Evolutionary conservation across 176 grass and related monocot genomes (phyloP).

Genomic region (Rhynchospora breviuscula): DNA sequence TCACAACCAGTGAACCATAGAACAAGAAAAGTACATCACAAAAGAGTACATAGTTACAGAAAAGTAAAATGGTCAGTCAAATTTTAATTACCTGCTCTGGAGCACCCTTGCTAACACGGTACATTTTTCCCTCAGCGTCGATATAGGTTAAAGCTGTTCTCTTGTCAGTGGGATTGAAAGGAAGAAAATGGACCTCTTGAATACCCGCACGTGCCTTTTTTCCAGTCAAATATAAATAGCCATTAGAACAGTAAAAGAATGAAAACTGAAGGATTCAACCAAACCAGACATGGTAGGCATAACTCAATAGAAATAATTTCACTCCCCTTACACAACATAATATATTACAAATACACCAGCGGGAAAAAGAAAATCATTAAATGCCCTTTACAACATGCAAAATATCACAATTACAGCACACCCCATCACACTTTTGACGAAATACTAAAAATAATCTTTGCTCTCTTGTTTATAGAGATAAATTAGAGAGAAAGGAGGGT

Average conservation of each 20-base stretch:
- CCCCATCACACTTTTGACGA: not conserved
- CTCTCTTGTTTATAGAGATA: not conserved
- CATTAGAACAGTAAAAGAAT: constrained; percentile 21
- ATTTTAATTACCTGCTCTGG: constrained; percentile 68
- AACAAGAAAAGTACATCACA: not conserved
- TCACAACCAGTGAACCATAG: constrained; percentile 28
- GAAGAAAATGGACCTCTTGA: constrained; percentile 88
- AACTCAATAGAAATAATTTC: not conserved
- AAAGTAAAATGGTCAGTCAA: not conserved
- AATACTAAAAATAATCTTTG: not conserved
- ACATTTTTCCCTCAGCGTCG: constrained; percentile 59
- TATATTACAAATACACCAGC: not conserved
- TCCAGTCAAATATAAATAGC: not conserved
- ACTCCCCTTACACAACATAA: not conserved
- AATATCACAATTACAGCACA: not conserved
- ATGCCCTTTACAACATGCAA: not conserved
- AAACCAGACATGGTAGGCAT: not conserved
- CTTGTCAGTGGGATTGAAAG: constrained; percentile 91
- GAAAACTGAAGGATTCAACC: not conserved
- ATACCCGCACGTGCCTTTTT: constrained; percentile 72
- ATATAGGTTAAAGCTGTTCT: constrained; percentile 85
- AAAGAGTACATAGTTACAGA: not conserved
- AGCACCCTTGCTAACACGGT: constrained; percentile 92
- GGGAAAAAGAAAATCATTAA: not conserved
- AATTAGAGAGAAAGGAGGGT: not conserved